Conservation (phyloP, 495 filamentous ascomycete species). For the Barbatosphaeria neglecta region DNA sequence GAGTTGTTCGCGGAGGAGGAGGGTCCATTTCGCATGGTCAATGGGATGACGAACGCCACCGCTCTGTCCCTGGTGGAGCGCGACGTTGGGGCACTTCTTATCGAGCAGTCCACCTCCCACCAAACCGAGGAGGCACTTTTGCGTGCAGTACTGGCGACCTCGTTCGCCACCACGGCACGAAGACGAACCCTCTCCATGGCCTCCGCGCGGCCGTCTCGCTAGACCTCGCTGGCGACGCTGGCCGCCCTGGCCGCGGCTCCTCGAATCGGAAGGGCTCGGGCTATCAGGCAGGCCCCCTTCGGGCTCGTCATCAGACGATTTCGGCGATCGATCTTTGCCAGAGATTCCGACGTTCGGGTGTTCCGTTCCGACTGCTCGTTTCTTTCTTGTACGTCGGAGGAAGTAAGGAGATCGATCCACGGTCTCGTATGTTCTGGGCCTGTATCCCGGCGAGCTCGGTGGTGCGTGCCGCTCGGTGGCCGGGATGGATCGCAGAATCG, state of each 20-base stretch:
- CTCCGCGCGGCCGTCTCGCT: background rate
- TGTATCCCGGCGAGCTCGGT: slow-evolving; percentile 1
- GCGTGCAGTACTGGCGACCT: slow-evolving; percentile 26
- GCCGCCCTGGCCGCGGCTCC: background rate
- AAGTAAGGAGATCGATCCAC: slow-evolving; percentile 2
- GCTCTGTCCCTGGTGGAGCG: slow-evolving; percentile 12
- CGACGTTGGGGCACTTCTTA: slow-evolving; percentile 30
- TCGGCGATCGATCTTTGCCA: background rate
- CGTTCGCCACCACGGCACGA: background rate
- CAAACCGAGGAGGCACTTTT: slow-evolving; percentile 34
- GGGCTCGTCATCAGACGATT: background rate
- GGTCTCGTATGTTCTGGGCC: slow-evolving; percentile 2
- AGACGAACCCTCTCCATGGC: background rate
- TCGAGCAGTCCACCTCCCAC: slow-evolving; percentile 23
- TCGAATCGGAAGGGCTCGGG: background rate
- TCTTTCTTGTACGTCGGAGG: background rate
- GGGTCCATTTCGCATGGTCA: slow-evolving; percentile 3
- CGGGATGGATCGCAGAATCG: slow-evolving; percentile 3
- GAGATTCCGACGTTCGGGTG: background rate
- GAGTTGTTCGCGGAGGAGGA: slow-evolving; percentile 13
- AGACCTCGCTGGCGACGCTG: background rate
- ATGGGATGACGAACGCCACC: slow-evolving; percentile 5
- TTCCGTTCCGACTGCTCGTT: background rate
- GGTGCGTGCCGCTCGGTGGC: background rate
- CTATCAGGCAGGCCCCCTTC: background rate